Base-by-base conservation (phyloP, 805 yeast genomes). In the Ogataea neopini region DNA sequence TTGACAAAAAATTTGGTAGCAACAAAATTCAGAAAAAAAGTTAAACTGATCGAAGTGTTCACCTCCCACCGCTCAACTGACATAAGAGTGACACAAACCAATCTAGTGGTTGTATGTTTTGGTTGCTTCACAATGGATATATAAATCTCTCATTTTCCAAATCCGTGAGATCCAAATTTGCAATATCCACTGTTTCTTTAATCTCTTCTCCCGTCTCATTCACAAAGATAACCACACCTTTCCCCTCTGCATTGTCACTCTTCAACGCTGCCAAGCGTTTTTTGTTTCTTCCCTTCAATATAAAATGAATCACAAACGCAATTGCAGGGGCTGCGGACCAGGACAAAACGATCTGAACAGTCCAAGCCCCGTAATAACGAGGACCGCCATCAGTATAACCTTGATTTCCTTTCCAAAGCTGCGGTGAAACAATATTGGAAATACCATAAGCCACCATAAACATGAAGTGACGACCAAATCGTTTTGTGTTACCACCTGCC, bases 361-460 rank as follows among this genome's bases (percentile, higher is more conserved):
- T 66, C 84, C 85, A 74, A 7, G 80, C 76, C 5, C 75, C 72
- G 32, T 61, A 49, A 52, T 71, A 76, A 49, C 78, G 63, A 40
- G 84, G 84, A 3, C 72, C 70, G 2, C 42, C 45, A 29, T 40
- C 48, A 5, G 48, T 34, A 18, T 41, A 46, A 4, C 48, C 45
- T 53, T 75, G 77, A n/a, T 55, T 63, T 7, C 54, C 67, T 57
- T 70, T 68, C 83, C 83, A 80, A 29, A 80, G 57, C 58, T 79
- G 84, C 2, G 84, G 83, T 3, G 81, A 74, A 23, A 79, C 73
- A 29, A 80, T 69, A 53, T 80, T 80, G 7, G 79, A 68, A 42
- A 78, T 51, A 48, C 77, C 67, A 48, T 75, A 79, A 15, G 70
- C 69, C n/a, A 70, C 62, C 78, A 79, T 71, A 17, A 73, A 62